These are phyloP conservation scores for Albatrellus sp. DNA, from an alignment of 1,284 basidiomycete genomes.

Conservation along the genomic window DNA sequence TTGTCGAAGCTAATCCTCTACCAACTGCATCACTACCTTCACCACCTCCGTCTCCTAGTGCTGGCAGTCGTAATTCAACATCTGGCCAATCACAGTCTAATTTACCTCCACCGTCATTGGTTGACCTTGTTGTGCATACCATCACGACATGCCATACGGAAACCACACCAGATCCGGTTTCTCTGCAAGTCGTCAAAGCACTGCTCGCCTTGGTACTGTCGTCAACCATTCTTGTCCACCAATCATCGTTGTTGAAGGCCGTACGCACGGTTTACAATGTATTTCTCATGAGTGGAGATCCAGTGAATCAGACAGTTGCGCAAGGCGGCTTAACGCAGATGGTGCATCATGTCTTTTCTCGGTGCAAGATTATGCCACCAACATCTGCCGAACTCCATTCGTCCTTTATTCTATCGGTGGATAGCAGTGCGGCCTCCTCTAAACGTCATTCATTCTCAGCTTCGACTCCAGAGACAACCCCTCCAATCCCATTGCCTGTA, in stretches of 20 bases:
- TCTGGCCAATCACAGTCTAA: constrained; percentile 28
- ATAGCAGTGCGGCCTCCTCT: constrained; percentile 6
- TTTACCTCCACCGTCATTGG: constrained; percentile 54
- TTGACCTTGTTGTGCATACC: constrained; percentile 87
- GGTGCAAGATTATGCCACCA: constrained; percentile 34
- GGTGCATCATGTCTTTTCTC: constrained; percentile 88
- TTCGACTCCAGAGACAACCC: background rate
- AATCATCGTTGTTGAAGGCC: constrained; percentile 87
- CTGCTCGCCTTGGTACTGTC: constrained; percentile 82
- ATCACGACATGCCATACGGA: constrained; percentile 90
- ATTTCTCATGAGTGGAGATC: constrained; percentile 80
- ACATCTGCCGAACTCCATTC: background rate
- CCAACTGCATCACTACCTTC: constrained; percentile 30
- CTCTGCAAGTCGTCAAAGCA: constrained; percentile 91
- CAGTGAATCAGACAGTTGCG: constrained; percentile 91
- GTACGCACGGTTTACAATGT: constrained; percentile 96
- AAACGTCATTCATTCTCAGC: constrained; percentile 8
- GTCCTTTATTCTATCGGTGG: too few species aligned
- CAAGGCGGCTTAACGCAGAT: constrained; percentile 95
- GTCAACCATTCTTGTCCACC: constrained; percentile 72
- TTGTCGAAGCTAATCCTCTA: constrained; percentile 49
- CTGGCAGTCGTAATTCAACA: constrained; percentile 26
- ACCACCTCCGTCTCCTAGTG: constrained; percentile 59
- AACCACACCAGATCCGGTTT: constrained; percentile 77
- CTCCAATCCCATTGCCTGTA: background rate